These are phyloP conservation scores for Scheffersomyces amazonensis DNA, from an alignment of 805 yeast genomes.

Conservation along the genomic window DNA sequence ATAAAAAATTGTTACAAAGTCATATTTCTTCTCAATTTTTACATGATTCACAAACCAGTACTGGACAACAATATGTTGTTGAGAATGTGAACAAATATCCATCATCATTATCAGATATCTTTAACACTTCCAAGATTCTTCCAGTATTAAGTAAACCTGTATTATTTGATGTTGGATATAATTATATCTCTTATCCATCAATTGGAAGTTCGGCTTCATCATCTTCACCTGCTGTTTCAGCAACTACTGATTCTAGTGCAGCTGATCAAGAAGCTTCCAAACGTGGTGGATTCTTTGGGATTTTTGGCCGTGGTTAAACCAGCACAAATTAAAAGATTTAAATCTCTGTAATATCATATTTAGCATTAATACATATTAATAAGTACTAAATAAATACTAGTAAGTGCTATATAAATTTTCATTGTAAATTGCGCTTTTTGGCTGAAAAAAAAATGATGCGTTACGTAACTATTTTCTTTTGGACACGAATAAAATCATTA, in stretches of 20 bases:
- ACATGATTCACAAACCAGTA: conserved; percentile 15
- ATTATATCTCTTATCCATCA: conserved; percentile 59
- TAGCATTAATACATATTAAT: too few species aligned
- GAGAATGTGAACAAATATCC: conserved; percentile 47
- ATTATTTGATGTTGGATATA: conserved; percentile 85
- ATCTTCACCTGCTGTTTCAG: conserved; percentile 9
- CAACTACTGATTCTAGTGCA: conserved; percentile 8
- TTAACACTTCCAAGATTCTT: conserved; percentile 31
- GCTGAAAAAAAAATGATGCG: too few species aligned
- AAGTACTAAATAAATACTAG: too few species aligned
- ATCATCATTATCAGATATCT: conserved; percentile 14
- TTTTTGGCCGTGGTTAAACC: conserved; percentile 52
- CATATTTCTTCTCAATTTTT: conserved; percentile 51
- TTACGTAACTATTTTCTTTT: too few species aligned
- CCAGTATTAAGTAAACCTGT: conserved; percentile 85
- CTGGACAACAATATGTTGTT: conserved; percentile 24
- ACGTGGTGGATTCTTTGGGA: conserved; percentile 68
- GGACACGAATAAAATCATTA: too few species aligned
- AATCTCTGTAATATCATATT: too few species aligned
- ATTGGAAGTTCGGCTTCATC: conserved; percentile 7
- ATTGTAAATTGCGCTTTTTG: too few species aligned
- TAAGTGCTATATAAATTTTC: too few species aligned
- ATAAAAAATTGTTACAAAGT: conserved; percentile 14
- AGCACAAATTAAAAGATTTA: too few species aligned
- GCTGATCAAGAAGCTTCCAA: conserved; percentile 25